Conservation (phyloP, 768 basidiomycete species). For the Lactarius akahatsu region DNA sequence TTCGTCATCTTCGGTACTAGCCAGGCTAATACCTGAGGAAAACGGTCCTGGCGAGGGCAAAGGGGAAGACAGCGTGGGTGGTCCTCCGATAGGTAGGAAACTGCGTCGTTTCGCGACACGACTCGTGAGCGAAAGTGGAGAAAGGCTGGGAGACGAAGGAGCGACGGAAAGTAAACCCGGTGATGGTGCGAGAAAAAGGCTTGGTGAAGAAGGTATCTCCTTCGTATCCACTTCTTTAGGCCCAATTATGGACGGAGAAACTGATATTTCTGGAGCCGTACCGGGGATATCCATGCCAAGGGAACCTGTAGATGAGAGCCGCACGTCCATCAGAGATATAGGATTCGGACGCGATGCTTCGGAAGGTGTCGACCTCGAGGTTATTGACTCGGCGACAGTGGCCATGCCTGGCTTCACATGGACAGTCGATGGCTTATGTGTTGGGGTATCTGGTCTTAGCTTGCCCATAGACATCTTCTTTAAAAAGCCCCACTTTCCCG, state of each 20-base stretch:
- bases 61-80: constrained; percentile 56
- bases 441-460: constrained; percentile 66
- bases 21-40: constrained; percentile 49
- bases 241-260: constrained; percentile 22
- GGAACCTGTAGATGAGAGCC: constrained; percentile 68
- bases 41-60: constrained; percentile 65
- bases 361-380: constrained; percentile 7
- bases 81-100: constrained; percentile 82
- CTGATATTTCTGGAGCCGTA: constrained; percentile 16
- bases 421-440: constrained; percentile 35
- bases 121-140: constrained; percentile 45
- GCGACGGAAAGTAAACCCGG: constrained; percentile 24
- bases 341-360: constrained; percentile 28
- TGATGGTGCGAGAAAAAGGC: constrained; percentile 9
- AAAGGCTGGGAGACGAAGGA: constrained; percentile 21
- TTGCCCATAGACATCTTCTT: constrained; percentile 99
- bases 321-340: constrained; percentile 29
- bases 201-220: constrained; percentile 12
- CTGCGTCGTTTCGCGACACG: constrained; percentile 74
- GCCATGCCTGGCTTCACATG: constrained; percentile 36
- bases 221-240: constrained; percentile 13
- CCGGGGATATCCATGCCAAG: constrained; percentile 40
- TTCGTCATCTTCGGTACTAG: constrained; percentile 39
- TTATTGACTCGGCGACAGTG: constrained; percentile 18
- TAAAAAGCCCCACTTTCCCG: constrained; percentile 89